Percentiles rank a stretch among this genome's conserved stretches.
phyloP scores from a whole-genome alignment of 2,329 filamentous ascomycete species.

The Zarea fungicola region DNA sequence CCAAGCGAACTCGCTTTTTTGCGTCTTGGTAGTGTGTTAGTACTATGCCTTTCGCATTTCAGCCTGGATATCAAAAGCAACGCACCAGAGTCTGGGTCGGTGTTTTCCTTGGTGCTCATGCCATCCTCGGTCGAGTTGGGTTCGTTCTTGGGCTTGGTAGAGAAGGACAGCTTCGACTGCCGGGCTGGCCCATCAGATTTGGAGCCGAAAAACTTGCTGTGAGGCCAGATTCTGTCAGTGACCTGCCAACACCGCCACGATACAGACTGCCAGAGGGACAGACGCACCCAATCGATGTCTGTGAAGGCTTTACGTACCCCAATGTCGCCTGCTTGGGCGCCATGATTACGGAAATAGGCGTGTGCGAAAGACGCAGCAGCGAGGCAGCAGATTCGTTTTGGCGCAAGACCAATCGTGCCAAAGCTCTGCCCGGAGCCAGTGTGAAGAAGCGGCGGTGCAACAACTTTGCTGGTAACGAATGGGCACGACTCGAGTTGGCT shows the following conservation, averaged over 20 bases:
- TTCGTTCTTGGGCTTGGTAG: conserved; percentile 46
- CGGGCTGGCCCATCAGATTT: conserved; percentile 54
- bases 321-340: conserved; percentile 72
- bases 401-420: conserved; percentile 9
- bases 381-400: not conserved
- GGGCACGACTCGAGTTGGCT: too few relatives aligned
- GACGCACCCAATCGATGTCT: conserved; percentile 68
- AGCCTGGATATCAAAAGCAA: not conserved
- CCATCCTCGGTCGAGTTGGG: conserved; percentile 23
- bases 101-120: conserved; percentile 32
- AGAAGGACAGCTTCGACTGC: conserved; percentile 76
- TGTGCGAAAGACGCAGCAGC: not conserved
- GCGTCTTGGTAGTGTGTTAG: conserved; percentile 27
- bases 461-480: not conserved
- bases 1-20: conserved; percentile 41
- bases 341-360: conserved; percentile 25
- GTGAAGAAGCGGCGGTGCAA: conserved; percentile 1
- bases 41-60: not conserved
- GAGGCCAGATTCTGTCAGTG: conserved; percentile 1
- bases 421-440: conserved; percentile 6
- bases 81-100: conserved; percentile 34
- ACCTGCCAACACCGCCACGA: not conserved
- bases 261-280: conserved; percentile 15
- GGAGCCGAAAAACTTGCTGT: conserved; percentile 78
- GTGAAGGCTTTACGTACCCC: conserved; percentile 76